Percentiles rank a stretch among this genome's conserved stretches.
phyloP scores from a whole-genome alignment of 1,139 yeast genomes.

The Yamadazyma siamensis region DNA sequence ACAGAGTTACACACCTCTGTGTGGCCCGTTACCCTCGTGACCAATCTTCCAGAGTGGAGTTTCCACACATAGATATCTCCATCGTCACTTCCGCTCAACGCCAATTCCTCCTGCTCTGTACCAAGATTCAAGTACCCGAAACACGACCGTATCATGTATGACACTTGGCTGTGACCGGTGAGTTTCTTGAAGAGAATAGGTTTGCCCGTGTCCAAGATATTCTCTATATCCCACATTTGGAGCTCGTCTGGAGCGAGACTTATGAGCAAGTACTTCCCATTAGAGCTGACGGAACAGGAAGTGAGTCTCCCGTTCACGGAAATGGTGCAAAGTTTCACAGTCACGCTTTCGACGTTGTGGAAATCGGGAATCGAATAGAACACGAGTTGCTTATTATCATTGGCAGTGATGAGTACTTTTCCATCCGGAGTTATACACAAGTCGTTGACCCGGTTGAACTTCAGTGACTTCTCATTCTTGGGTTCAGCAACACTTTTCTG shows the following conservation, averaged over 20 bases:
- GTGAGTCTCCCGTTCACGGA: slow-evolving; percentile 36
- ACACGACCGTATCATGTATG: slow-evolving; percentile 71
- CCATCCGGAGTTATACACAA: slow-evolving; percentile 64
- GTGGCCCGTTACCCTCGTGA: slow-evolving; percentile 63
- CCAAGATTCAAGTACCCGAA: slow-evolving; percentile 53
- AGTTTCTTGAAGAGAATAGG: slow-evolving; percentile 57
- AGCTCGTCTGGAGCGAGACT: slow-evolving; percentile 76
- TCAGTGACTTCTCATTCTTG: slow-evolving; percentile 9
- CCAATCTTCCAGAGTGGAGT: slow-evolving; percentile 64
- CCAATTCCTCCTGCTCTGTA: slow-evolving; percentile 58
- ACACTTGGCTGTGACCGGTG: slow-evolving; percentile 69
- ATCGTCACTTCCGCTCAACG: slow-evolving; percentile 82
- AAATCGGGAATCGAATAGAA: slow-evolving; percentile 45
- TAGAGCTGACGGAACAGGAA: slow-evolving; percentile 37
- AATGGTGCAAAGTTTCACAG: slow-evolving; percentile 32
- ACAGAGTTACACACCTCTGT: slow-evolving; percentile 68
- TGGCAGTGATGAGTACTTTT: slow-evolving; percentile 57
- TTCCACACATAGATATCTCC: slow-evolving; percentile 82
- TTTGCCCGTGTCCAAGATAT: slow-evolving; percentile 15
- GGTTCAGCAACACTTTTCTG: background rate
- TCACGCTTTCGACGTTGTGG: slow-evolving; percentile 31
- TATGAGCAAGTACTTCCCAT: slow-evolving; percentile 52
- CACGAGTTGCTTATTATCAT: slow-evolving; percentile 56
- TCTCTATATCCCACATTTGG: slow-evolving; percentile 66
- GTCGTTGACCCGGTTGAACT: slow-evolving; percentile 59